phyloP scores from a whole-genome alignment of 2,329 filamentous ascomycete species.

The Alternaria brassicae region DNA sequence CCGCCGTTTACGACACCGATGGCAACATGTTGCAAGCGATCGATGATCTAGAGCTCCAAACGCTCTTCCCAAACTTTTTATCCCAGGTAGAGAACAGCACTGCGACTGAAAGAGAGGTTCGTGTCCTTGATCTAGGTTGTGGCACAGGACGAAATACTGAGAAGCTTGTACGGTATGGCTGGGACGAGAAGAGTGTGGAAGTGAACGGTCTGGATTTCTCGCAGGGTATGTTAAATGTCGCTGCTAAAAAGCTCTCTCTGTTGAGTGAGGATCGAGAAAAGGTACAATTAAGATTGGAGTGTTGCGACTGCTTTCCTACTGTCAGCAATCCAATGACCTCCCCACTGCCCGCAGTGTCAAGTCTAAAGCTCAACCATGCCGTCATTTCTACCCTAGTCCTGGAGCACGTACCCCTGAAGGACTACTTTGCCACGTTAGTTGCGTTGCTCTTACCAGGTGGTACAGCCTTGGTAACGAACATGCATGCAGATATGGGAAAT shows the following conservation, averaged over 20 bases:
- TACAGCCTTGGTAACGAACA: conserved; percentile 68
- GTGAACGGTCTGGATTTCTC: conserved; percentile 65
- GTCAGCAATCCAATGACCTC: conserved; percentile 17
- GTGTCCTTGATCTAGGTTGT: conserved; percentile 68
- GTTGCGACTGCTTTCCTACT: conserved; percentile 44
- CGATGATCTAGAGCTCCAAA: conserved; percentile 64
- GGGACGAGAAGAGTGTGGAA: conserved; percentile 33
- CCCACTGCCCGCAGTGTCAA: conserved; percentile 27
- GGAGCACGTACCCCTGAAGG: conserved; percentile 65
- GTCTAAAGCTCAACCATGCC: conserved; percentile 48
- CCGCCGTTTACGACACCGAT: conserved; percentile 68
- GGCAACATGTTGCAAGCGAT: conserved; percentile 71
- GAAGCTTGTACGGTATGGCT: conserved; percentile 55
- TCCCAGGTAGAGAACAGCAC: conserved; percentile 27
- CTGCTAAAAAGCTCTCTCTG: conserved; percentile 49
- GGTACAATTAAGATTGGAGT: conserved; percentile 24
- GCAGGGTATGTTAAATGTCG: conserved; percentile 64
- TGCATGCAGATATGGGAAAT: conserved; percentile 70
- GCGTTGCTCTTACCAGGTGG: conserved; percentile 56
- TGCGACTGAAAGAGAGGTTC: conserved; percentile 29
- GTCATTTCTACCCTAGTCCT: conserved; percentile 69
- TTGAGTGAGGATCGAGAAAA: not conserved
- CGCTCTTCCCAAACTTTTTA: conserved; percentile 60
- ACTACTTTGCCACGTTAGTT: conserved; percentile 59
- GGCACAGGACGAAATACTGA: conserved; percentile 70